phyloP scores from a whole-genome alignment of 495 filamentous ascomycete genomes.

The Penicillium egyptiacum region DNA sequence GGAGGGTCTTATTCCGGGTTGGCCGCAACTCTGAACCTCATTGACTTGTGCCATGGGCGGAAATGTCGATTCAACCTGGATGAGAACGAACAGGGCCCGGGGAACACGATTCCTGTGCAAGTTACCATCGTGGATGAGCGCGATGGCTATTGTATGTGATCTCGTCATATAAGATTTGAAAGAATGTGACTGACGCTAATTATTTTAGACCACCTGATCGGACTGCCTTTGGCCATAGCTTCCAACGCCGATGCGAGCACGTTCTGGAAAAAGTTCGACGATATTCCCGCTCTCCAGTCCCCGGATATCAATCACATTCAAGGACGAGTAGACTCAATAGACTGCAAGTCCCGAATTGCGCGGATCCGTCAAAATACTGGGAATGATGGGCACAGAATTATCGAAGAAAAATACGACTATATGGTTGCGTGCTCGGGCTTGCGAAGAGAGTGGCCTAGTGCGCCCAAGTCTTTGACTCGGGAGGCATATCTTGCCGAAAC shows the following conservation, averaged over 20 bases:
- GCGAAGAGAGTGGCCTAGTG: slow-evolving; percentile 55
- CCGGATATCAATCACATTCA: slow-evolving; percentile 3
- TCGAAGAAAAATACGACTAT: slow-evolving; percentile 53
- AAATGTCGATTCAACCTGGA: slow-evolving; percentile 14
- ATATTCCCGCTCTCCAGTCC: slow-evolving; percentile 7
- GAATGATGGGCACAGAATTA: slow-evolving; percentile 22
- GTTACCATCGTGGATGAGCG: slow-evolving; percentile 62
- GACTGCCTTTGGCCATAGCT: neutral
- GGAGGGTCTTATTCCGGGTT: slow-evolving; percentile 62
- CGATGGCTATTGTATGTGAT: slow-evolving; percentile 58
- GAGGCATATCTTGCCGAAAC: slow-evolving; percentile 54
- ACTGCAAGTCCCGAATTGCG: slow-evolving; percentile 3
- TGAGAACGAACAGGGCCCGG: slow-evolving; percentile 9
- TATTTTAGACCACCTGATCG: slow-evolving; percentile 50
- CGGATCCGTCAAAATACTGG: neutral
- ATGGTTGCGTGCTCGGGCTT: slow-evolving; percentile 57
- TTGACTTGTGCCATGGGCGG: slow-evolving; percentile 50
- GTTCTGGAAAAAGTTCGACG: slow-evolving; percentile 8
- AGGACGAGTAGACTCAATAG: slow-evolving; percentile 4
- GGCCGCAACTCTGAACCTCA: slow-evolving; percentile 53
- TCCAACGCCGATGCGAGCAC: slow-evolving; percentile 21
- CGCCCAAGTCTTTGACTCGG: slow-evolving; percentile 49
- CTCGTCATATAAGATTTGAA: neutral
- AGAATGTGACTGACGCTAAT: neutral
- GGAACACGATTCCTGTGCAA: slow-evolving; percentile 39